Base-by-base conservation (phyloP, 176 grass and related monocot genomes). In the Phoenix dactylifera region DNA sequence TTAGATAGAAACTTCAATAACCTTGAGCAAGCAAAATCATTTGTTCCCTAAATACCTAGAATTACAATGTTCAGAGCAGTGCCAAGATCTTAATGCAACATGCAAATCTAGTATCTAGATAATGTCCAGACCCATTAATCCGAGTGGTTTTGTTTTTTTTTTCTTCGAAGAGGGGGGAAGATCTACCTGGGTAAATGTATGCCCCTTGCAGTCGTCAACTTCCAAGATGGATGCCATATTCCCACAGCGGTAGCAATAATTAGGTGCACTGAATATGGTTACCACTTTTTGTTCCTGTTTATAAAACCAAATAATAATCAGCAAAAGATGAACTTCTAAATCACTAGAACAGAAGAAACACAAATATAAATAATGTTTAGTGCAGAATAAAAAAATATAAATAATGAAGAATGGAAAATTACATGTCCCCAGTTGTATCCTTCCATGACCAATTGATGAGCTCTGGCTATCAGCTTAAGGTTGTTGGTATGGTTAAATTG, bases 191-290 rank as follows among this genome's bases (percentile, higher is more conserved):
- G 87, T 90, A 74, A 95, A 95, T 50, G 86, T 90, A 77, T 95
- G 91, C 60, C 85, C 86, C 64, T 79, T 77, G 69, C 91, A 95
- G 77, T 95, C 91, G 74, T 95, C 91, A 67, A 95, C 91, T 82
- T 95, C 91, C 54, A 95, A 76, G 80, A 95, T 95, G 50, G 91
- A 95, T 20, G 91, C 91, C 91, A 90, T 95, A 68, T 95, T 95
- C 39, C 91, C 91, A 19, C 91, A 95, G 58, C 91, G 86, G 55
- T 95, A 95, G 54, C 91, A 95, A 87, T 95, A 95, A 77, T 95
- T 95, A 61, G 91, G 91, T 65, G 91, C 91, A 59, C 91, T 95
- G 76, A 95, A 90, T 84, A 95, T 95, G 60, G 91, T 95, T 44
- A 95, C 91, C 24, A 90, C 91, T 71, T 95, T 95, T 84, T 90